Base-by-base conservation (phyloP, 805 yeast species). In the Saccharomycopsis schoenii region DNA sequence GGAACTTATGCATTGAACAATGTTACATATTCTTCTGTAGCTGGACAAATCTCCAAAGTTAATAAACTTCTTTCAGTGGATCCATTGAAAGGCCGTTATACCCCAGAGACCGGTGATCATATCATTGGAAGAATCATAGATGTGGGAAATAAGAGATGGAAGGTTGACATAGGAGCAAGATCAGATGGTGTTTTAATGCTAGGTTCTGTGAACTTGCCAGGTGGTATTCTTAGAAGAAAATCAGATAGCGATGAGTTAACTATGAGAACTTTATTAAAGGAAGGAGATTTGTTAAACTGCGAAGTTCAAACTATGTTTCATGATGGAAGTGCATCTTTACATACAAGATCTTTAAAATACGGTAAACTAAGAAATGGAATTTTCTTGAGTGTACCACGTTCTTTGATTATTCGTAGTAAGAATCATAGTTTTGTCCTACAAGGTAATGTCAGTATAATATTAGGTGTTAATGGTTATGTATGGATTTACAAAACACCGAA, bases 71-170 rank as follows among this genome's bases (percentile, higher is more conserved):
- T 94, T 61, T 85, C 92, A 68, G 98, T 94, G 19, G 75, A 83
- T 36, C 96, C 98, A 2, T 79, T 93, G 62, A 80, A 89, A 66
- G 96, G 97, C 3, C 78, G 96, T 62, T 94, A 93, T 70, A 80
- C 84, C 40, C 97, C 99, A 1, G 97, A 91, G 66, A 90, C 97
- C 1, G 99, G 99, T 66, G 99, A 94, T 71, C 98, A 94, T 72
- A 79, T 94, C 24, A 85, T 94, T 24, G 99, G 99, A 1, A 78
- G 99, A 64, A 86, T 94, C 66, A 86, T 94, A 1, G 98, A 94
- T 68, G 97, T 93, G 5, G 96, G 96, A 0, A 88, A 87, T 65
- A 89, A 86, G 70, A 78, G 98, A 67, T 94, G 99, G 99, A 90
- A 87, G 70, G 98, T 94, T 15, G 97, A 93, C 68, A 90, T 94